Base-by-base conservation (phyloP, 768 basidiomycete species). In the Psilocybe cyanescens region DNA sequence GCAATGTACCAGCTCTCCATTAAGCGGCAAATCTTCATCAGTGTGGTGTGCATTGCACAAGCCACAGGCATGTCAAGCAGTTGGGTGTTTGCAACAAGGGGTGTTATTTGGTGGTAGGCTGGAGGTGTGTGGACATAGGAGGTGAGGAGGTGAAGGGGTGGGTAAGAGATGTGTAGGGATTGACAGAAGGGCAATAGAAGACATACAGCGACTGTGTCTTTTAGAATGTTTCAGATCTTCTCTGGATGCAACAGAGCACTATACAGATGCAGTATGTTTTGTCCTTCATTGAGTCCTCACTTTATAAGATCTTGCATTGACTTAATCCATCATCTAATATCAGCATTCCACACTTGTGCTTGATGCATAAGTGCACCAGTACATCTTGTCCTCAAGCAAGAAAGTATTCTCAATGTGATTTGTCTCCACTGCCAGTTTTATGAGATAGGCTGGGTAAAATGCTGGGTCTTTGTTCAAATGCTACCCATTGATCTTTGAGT, bases 21-120 rank as follows among this genome's bases (percentile, higher is more conserved):
- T 47, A 72, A 70, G 55, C 64, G 71, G 52, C 68, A 70, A 4
- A 62, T 74, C 57, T 66, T 70, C 73, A 74, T 73, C 29, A 75
- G 58, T 31, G 59, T 57, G 35, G 67, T 57, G 46, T 75, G 74
- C n/a, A 75, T 71, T n/a, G 57, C 53, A 53, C 72, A 72, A 46
- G 74, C 62, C 4, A 58, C 53, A 14, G 63, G 62, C 19, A 63
- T 58, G 46, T 56, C 57, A 12, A 72, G 57, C 5, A 33, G 29
- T 3, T 66, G 47, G 6, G 41, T 39, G 33, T 65, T 39, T 12
- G 46, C 51, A 45, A 54, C 49, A 46, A 72, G 33, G 33, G 47
- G 59, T 12, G 55, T 52, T 16, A 71, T 51, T 48, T 70, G 65
- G 47, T 56, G 55, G 52, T 71, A 71, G 8, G 68, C 67, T 71